Conservation (phyloP, 805 yeast species). For the Tetrapisispora iriomotensis region DNA sequence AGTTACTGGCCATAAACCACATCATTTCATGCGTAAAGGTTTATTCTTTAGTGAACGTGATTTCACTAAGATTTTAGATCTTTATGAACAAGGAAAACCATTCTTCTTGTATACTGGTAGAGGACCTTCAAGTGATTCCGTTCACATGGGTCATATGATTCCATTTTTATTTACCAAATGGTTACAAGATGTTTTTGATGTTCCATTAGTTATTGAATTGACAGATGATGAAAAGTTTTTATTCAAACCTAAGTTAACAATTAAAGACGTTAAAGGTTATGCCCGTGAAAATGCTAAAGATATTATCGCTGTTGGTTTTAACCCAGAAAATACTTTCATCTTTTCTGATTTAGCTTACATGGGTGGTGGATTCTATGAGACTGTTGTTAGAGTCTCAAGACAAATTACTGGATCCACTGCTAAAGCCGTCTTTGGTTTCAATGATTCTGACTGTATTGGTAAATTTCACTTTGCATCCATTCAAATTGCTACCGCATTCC, state of each 20-base stretch:
- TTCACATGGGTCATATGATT: conserved; percentile 95
- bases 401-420: conserved; percentile 97
- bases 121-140: conserved; percentile 89
- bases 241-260: conserved; percentile 82
- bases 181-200: conserved; percentile 97
- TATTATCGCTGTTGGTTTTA: conserved; percentile 88
- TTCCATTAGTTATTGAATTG: conserved; percentile 83
- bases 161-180: conserved; percentile 95
- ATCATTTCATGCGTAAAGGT: conserved; percentile 82
- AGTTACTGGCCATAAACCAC: conserved; percentile 88
- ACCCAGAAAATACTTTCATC: conserved; percentile 88
- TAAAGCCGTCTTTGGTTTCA: conserved; percentile 92
- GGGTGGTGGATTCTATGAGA: conserved; percentile 91
- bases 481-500: conserved; percentile 93
- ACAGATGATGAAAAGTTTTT: conserved; percentile 96
- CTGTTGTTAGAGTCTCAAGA: conserved; percentile 83
- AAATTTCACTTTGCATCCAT: conserved; percentile 90
- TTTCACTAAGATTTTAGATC: conserved; percentile 63
- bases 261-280: conserved; percentile 76
- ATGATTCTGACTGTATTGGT: conserved; percentile 91
- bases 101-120: conserved; percentile 95
- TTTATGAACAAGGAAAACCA: conserved; percentile 90
- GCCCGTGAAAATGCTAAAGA: conserved; percentile 83
- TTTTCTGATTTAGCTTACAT: conserved; percentile 88
- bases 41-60: conserved; percentile 89